A percentile compares a stretch with the other conserved stretches of the same genome.
Conservation (phyloP, 768 basidiomycete species). For the Fomitopsis pulvina region DNA sequence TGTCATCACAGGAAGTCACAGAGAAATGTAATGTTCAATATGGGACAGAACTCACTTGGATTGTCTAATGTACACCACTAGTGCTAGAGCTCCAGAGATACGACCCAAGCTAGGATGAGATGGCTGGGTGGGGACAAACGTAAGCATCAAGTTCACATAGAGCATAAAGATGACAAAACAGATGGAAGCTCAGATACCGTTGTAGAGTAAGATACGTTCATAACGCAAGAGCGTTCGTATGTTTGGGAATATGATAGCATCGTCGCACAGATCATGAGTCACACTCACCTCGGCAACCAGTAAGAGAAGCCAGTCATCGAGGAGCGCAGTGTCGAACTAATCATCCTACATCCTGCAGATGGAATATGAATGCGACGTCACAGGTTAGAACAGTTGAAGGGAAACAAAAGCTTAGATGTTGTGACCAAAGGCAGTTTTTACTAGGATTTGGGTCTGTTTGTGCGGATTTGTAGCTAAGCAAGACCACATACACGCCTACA, state of each 20-base stretch:
- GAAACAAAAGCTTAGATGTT: no score
- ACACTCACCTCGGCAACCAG: no score
- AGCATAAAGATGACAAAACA: neutral
- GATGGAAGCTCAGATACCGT: conserved; percentile 17
- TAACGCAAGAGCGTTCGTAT: conserved; percentile 18
- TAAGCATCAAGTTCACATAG: neutral
- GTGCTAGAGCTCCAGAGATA: neutral
- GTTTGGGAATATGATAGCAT: conserved; percentile 19
- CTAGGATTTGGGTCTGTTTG: conserved; percentile 2
- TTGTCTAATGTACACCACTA: no score
- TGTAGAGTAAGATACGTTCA: conserved; percentile 18
- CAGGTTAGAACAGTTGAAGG: no score
- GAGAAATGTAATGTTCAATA: neutral
- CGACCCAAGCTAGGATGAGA: neutral
- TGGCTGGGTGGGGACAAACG: neutral
- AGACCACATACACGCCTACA: conserved; percentile 4
- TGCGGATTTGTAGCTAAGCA: neutral
- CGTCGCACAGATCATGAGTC: conserved; percentile 3
- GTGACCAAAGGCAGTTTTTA: no score
- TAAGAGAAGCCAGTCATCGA: no score
- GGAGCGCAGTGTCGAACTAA: no score
- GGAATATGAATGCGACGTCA: no score
- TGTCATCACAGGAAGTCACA: conserved; percentile 9
- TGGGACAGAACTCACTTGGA: neutral
- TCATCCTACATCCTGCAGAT: no score